Base-by-base conservation (phyloP, 75 land plant species). In the Azolla pinnata region DNA sequence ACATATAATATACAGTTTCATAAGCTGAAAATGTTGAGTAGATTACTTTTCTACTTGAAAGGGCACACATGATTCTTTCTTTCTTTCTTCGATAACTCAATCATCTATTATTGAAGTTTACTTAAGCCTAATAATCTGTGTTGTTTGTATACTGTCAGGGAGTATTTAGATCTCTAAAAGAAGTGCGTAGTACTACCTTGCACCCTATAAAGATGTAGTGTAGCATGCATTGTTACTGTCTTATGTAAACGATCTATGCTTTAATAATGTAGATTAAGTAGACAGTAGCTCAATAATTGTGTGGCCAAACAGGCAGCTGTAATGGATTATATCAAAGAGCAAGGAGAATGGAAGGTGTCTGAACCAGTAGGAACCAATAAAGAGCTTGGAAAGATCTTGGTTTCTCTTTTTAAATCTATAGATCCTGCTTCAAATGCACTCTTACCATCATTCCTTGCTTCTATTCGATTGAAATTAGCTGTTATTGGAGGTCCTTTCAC, bases 271-370 rank as follows among this genome's bases (percentile, higher is more conserved):
- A 55, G 14, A 4, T 18, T 20, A 4, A 31, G 28, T 26, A 23
- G 14, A 55, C 42, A 38, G 42, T 7, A 38, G 7, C 14, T 38
- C 14, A 38, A 5, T 51, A 7, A 20, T 31, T 57, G 3, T 2
- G 14, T n/a, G 33, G 8, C 4, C 2, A 20, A 33, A 47, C 63
- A 73, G 75, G 56, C 35, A 53, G 64, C 75, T 18, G 53, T 46
- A 29, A 48, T 50, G 53, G 59, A 56, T 28, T 73, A 73, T 57
- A 20, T 73, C 9, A 12, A 55, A 9, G 70, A 73, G 29, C 30
- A 60, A 33, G 75, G 68, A 32, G 71, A 67, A 25, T 73, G 75
- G 75, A 27, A 35, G 27, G 59, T 68, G 27, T 44, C 47, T 8
- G 48, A 54, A 29, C 34, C 4, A 24, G 17, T 66, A 20, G 70